Base-by-base conservation (phyloP, 768 basidiomycete genomes). In the Tricholoma saponaceum region DNA sequence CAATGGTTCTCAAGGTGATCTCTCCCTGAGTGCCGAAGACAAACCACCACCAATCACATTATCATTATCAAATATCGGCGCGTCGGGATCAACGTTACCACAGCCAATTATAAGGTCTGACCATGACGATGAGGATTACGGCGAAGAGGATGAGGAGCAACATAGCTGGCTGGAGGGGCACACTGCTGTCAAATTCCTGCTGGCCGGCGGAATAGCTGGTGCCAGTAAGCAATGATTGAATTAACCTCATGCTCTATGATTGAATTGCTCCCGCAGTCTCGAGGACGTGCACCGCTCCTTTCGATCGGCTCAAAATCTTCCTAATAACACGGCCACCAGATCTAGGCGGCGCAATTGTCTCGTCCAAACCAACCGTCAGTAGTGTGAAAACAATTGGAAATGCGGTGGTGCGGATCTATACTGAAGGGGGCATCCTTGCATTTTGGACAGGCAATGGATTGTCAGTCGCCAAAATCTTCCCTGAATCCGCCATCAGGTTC, bases 371-470 rank as follows among this genome's bases (percentile, higher is more conserved):
- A 52, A 69, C 74, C 60, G 65, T 81, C n/a, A 69, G 77, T 50
- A 85, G 88, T 12, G 63, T 84, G 59, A 84, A 79, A 60, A 80
- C 88, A 26, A 85, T 99, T 20, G 76, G 75, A 30, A 78, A 79
- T 41, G 97, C 95, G 3, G 77, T 95, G 28, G 75, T 77, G 30
- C 84, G 88, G 51, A 92, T 99, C 65, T 97, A 97, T 68, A 73
- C 83, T 1, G 94, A 98, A 71, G 93, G 93, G 30, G 95, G 95
- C 6, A 73, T 97, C 14, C 78, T 87, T 52, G 91, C 88, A 3
- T 99, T 98, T 70, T 99, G 97, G 96, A 94, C 95, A n/a, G 97
- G 97, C 5, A 97, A 94, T 67, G 89, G 87, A 33, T 78, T 99
- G 54, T 98, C 95, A 50, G 90, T 98, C 25, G 82, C 85, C 53